phyloP scores from a whole-genome alignment of 441 rosid genomes.

The Erodium chrysanthum region DNA sequence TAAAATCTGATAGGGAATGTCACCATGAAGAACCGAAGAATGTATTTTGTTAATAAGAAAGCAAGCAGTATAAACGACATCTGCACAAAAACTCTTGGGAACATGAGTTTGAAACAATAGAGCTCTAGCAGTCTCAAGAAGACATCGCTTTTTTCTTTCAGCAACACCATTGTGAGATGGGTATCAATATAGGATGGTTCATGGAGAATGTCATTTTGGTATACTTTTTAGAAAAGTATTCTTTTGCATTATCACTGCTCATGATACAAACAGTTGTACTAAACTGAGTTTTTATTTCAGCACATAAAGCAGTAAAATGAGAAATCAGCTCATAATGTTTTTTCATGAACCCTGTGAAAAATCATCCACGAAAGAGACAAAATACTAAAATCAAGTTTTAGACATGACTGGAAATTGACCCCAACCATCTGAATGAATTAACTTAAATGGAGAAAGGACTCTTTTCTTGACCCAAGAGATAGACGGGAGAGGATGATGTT shows the following conservation, averaged over 20 bases:
- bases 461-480: too few relatives aligned
- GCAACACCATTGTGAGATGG: conserved; percentile 1
- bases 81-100: neutral
- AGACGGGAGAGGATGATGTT: too few relatives aligned
- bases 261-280: neutral
- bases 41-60: neutral
- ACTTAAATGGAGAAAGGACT: too few relatives aligned
- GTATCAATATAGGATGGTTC: neutral
- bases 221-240: neutral
- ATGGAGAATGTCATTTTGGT: neutral
- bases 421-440: too few relatives aligned
- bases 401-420: too few relatives aligned
- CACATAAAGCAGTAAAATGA: conserved; percentile 1
- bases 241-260: conserved; percentile 14
- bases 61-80: neutral
- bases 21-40: neutral
- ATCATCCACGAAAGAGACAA: too few relatives aligned
- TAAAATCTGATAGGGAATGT: neutral
- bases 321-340: neutral
- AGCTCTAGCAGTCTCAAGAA: neutral
- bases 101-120: neutral
- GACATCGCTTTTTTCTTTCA: neutral
- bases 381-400: too few relatives aligned
- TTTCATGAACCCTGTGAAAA: neutral
- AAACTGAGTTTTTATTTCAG: conserved; percentile 10